Base-by-base conservation (phyloP, 2,329 filamentous ascomycete species). In the Colletotrichum sp. region DNA sequence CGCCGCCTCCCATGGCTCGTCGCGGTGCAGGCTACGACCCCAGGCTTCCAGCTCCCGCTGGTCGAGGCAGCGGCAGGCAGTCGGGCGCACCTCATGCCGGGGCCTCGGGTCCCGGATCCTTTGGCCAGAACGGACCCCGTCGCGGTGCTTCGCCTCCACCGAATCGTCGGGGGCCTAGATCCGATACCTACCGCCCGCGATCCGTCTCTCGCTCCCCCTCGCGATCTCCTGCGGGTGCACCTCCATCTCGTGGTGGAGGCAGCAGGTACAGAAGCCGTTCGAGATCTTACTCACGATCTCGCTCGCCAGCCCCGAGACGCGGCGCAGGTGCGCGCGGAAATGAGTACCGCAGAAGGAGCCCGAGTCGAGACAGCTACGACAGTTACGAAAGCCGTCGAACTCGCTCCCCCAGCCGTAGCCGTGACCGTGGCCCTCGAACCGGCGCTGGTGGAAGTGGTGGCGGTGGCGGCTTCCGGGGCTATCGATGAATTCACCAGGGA, bases 1-100 rank as follows among this genome's bases (percentile, higher is more conserved):
- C 92, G 21, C 92, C 94, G 61, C 96, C 96, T 18, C 95, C 95
- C 2, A 91, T 91, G 7, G 92, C 94, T 67, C 91, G 93, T 67
- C 90, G 91, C 66, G 90, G 91, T 74, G 89, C 89, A 73, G 90
- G 91, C 78, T 90, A 92, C 79, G 88, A 92, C 81, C 87, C 92
- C 75, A 84, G 91, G 81, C 86, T 86, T 38, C 86, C 87, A 60
- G 87, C 83, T 6, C 83, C 84, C 61, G 81, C 65, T 67, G 79
- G 61, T 32, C 76, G 79, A 52, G 78, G 67, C 13, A 76, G 67
- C 9, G 77, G 78, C 26, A 79, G 79, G 67, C 74, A 52, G 52
- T 71, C 10, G 74, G 79, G 70, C 69, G 77, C 79, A 65, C 72
- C 71, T 13, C 79, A 80, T 12, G 82, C 82, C 52, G 84, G 84